Conservation (phyloP, 495 filamentous ascomycete genomes). For the Podospora sp. region DNA sequence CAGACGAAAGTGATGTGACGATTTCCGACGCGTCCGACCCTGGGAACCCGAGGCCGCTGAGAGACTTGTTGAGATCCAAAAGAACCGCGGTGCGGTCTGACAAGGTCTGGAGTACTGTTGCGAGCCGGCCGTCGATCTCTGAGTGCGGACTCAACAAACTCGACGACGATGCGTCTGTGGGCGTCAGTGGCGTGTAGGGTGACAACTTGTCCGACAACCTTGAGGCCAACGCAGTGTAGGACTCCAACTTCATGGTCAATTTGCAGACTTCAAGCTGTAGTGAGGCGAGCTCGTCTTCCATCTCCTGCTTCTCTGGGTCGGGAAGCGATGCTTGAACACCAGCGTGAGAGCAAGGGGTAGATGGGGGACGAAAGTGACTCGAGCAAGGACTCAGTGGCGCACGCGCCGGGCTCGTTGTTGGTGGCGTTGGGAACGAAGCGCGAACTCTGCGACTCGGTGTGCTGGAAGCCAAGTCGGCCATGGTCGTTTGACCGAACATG, state of each 20-base stretch:
- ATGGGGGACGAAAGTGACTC: constrained; percentile 1
- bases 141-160: neutral
- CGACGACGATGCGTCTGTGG: neutral
- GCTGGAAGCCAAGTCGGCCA: constrained; percentile 45
- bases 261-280: constrained; percentile 44
- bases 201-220: constrained; percentile 40
- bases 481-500: constrained; percentile 39
- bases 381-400: constrained; percentile 44
- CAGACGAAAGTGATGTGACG: constrained; percentile 51
- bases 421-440: constrained; percentile 53
- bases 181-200: constrained; percentile 10
- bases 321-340: constrained; percentile 43
- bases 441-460: constrained; percentile 42
- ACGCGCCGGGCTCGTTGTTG: constrained; percentile 46
- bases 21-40: constrained; percentile 52
- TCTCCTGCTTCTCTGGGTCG: constrained; percentile 47
- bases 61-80: constrained; percentile 35
- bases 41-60: constrained; percentile 59
- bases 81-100: constrained; percentile 46
- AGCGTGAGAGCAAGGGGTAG: constrained; percentile 25
- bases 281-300: constrained; percentile 43
- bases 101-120: constrained; percentile 38
- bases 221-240: constrained; percentile 37
- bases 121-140: constrained; percentile 42
- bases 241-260: constrained; percentile 42